A percentile compares a stretch with the other conserved stretches of the same genome.
phyloP scores from a whole-genome alignment of 345 rosid species.

The Hibiscus tridactylites region DNA sequence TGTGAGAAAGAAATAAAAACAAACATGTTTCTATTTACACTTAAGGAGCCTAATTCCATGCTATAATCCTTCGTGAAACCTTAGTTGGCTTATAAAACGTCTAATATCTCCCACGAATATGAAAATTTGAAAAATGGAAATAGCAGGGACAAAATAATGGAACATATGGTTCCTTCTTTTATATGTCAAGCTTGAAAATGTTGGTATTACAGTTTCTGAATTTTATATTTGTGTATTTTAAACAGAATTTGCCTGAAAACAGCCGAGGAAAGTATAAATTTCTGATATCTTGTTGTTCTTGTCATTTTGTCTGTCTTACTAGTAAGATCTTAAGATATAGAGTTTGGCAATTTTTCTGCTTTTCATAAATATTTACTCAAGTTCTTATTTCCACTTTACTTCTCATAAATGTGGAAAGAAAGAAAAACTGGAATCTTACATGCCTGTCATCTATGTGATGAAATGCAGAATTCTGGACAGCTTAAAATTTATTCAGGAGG shows the following conservation, averaged over 20 bases:
- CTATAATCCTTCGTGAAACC: neutral
- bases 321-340: neutral
- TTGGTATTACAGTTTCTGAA: neutral
- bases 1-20: no score
- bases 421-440: neutral
- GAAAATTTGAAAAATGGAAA: neutral
- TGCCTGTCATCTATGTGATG: conserved; percentile 1
- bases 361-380: neutral
- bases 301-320: neutral
- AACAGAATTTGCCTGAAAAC: neutral
- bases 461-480: conserved; percentile 74
- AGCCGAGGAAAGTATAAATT: neutral
- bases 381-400: neutral
- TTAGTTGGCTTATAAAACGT: neutral
- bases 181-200: neutral
- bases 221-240: neutral
- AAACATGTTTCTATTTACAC: no score
- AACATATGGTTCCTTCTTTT: neutral
- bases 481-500: conserved; percentile 70
- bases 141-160: neutral
- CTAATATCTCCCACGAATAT: neutral
- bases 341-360: neutral
- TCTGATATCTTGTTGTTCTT: neutral
- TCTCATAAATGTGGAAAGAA: neutral
- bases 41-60: no score